Base-by-base conservation (phyloP, 2,329 filamentous ascomycete genomes). In the Botryotinia calthae region DNA sequence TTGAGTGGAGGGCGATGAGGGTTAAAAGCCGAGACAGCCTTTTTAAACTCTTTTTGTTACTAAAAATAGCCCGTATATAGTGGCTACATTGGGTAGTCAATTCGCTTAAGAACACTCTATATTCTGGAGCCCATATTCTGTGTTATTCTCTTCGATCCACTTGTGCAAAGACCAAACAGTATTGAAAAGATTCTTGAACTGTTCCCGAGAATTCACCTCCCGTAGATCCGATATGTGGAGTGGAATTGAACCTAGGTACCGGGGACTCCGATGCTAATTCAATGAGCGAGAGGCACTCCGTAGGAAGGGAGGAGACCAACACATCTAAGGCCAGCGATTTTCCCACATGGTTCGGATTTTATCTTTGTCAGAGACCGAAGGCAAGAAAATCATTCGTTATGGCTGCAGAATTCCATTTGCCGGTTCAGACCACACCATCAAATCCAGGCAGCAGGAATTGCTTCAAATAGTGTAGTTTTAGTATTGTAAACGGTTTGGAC, bases 171-270 rank as follows among this genome's bases (percentile, higher is more conserved):
- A 28, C 16, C 31, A 44, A 54, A n/a, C 46, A 51, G 25, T 34
- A 18, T 54, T 54, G 64, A 34, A 54, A 66, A 34, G 31, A 18
- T 51, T 51, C 64, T 12, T 66, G 65, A 67, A 42, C 34, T 56
- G 34, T 28, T 42, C 25, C 65, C 65, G 48, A 67, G 48, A 67
- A 56, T 67, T n/a, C 40, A 56, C 65, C 65, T 42, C 62, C 42
- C 62, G 37, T 14, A 28, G 40, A 54, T 40, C 46, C 46, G 65
- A 67, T 22, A 42, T 67, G 65, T 56, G 65, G 65, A 67, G 65
- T 67, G n/a, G 34, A 54, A 28, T 40, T 54, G 34, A 28, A 42
- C 46, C 46, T 40, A 56, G 48, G 7, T 56, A 25, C 46, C 64
- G 64, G 64, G 22, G 46, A 54, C 31, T 51, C 64, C 46, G 64